Percentiles rank a stretch among this genome's conserved stretches.
phyloP scores from a whole-genome alignment of 2,329 filamentous ascomycete species.

The Boeremia exigua region DNA sequence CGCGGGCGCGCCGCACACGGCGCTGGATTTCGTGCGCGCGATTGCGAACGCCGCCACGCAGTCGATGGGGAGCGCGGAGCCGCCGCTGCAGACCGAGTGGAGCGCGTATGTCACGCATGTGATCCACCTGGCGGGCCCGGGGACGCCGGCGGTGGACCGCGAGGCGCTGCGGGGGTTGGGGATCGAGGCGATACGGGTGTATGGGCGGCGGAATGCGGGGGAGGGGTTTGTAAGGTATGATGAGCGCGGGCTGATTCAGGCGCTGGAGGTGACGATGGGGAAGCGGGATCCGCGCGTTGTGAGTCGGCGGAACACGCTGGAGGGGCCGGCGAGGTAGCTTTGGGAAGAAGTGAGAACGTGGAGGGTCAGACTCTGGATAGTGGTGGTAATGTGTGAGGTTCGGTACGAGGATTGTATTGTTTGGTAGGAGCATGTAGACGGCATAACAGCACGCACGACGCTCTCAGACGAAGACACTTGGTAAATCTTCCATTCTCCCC shows the following conservation, averaged over 20 bases:
- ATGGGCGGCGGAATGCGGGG: constrained; percentile 69
- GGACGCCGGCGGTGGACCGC: constrained; percentile 73
- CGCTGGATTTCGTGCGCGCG: constrained; percentile 80
- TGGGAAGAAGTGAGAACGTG: too few species aligned
- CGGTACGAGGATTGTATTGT: too few species aligned
- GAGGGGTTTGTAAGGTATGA: constrained; percentile 73
- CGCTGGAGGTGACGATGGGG: constrained; percentile 78
- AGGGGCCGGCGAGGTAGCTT: constrained; percentile 9
- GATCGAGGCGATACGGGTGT: constrained; percentile 78
- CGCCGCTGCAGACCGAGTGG: constrained; percentile 55
- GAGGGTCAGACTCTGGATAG: too few species aligned
- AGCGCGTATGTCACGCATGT: constrained; percentile 80
- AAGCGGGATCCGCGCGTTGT: constrained; percentile 62
- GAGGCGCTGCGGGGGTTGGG: constrained; percentile 68
- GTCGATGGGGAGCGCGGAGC: constrained; percentile 50
- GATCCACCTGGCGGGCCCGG: constrained; percentile 75
- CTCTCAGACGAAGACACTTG: too few species aligned
- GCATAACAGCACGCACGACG: too few species aligned
- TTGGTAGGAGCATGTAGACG: too few species aligned
- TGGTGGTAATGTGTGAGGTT: too few species aligned
- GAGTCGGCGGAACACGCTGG: constrained; percentile 64
- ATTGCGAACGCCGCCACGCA: constrained; percentile 71
- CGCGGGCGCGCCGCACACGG: constrained; percentile 67
- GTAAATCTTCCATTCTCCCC: not conserved
- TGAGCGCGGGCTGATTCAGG: constrained; percentile 73